phyloP scores from a whole-genome alignment of 2,329 filamentous ascomycete genomes.

The Colletotrichum godetiae region DNA sequence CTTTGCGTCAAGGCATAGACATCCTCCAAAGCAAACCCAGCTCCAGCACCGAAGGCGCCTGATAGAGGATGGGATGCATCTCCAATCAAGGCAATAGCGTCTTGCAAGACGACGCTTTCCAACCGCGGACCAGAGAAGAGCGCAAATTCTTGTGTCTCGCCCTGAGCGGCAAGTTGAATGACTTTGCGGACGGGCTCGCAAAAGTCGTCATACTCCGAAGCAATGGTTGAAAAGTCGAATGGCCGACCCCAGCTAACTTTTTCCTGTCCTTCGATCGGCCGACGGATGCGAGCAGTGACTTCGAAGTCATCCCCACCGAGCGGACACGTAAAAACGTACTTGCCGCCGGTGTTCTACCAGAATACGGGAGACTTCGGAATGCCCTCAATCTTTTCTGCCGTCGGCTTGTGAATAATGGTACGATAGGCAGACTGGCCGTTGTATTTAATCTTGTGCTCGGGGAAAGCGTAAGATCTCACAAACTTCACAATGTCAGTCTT shows the following conservation, averaged over 20 bases:
- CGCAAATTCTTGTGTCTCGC: constrained; percentile 43
- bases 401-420: constrained; percentile 42
- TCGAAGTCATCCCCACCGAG: constrained; percentile 48
- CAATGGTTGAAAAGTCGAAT: constrained; percentile 36
- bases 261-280: constrained; percentile 38
- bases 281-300: constrained; percentile 43
- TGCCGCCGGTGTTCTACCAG: constrained; percentile 45
- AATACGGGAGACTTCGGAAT: constrained; percentile 44
- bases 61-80: constrained; percentile 67
- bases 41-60: constrained; percentile 54
- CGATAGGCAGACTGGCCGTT: constrained; percentile 50
- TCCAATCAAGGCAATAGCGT: constrained; percentile 59
- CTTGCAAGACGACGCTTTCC: constrained; percentile 38
- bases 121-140: constrained; percentile 45
- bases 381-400: constrained; percentile 42
- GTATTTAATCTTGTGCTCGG: constrained; percentile 56
- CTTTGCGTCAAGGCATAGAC: constrained; percentile 40
- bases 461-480: constrained; percentile 53
- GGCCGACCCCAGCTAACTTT: constrained; percentile 46
- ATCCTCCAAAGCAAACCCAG: constrained; percentile 51
- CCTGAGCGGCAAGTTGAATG: constrained; percentile 42
- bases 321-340: constrained; percentile 48
- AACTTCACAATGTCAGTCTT: constrained; percentile 40
- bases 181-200: constrained; percentile 44
- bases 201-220: constrained; percentile 43